Evolutionary conservation across 768 basidiomycete species (phyloP).

Genomic region (Russula earlei): DNA sequence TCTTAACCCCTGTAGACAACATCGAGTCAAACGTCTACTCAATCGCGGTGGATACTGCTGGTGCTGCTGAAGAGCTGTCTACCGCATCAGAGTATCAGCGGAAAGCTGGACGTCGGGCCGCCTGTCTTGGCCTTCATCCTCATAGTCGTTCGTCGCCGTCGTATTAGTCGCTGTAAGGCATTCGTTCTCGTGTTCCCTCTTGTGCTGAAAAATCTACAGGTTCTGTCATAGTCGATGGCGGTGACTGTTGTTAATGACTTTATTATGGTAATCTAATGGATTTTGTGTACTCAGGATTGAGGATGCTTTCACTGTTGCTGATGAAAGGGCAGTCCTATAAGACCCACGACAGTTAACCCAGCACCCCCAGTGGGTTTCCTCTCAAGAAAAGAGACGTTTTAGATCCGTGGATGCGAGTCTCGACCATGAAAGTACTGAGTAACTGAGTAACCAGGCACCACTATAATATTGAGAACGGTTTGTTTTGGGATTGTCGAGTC

Average conservation of each 20-base stretch:
- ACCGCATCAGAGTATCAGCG: slow-evolving; percentile 91
- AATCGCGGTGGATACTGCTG: slow-evolving; percentile 70
- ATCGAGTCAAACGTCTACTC: slow-evolving; percentile 91
- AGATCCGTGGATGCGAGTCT: too few species aligned
- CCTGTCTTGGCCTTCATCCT: slow-evolving; percentile 86
- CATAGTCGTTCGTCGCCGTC: slow-evolving; percentile 72
- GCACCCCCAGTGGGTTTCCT: too few species aligned
- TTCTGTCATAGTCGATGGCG: slow-evolving; percentile 6
- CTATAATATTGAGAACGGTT: too few species aligned
- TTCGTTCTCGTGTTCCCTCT: not conserved
- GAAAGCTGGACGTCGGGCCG: slow-evolving; percentile 82
- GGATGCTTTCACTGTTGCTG: too few species aligned
- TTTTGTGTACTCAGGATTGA: not conserved
- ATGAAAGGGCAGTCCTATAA: too few species aligned
- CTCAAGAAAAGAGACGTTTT: too few species aligned
- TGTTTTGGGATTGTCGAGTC: too few species aligned
- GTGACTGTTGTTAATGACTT: not conserved
- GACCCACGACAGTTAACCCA: too few species aligned
- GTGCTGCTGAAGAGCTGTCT: slow-evolving; percentile 77
- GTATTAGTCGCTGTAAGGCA: slow-evolving; percentile 84
- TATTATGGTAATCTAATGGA: slow-evolving; percentile 13
- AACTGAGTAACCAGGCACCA: too few species aligned
- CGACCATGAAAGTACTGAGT: too few species aligned
- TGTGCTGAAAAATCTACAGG: not conserved
- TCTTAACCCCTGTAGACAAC: slow-evolving; percentile 50